Evolutionary conservation across 1,139 yeast species (phyloP), one percentile per base, ranked within the genome.

Genomic region (Saccharomycopsis hybrid): DNA sequence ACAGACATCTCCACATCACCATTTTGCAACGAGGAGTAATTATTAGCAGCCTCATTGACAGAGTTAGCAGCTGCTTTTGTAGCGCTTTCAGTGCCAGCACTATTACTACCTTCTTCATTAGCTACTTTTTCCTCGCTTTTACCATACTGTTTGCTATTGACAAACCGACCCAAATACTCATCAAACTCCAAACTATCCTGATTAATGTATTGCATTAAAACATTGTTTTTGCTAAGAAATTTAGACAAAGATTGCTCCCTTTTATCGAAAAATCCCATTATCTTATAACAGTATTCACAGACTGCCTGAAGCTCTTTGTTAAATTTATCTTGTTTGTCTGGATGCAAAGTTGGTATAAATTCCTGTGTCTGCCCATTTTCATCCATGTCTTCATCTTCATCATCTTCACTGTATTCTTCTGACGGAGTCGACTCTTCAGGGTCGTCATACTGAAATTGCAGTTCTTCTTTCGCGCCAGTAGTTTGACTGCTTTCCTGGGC

Each of bases 231-330:
- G 8, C 37, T 38, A 4, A 47, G 35, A 41, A 27, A 27, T 13
- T 47, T 39, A 2, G 13, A n/a, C 8, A 50, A 36, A 28, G 30
- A 35, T 28, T 48, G 44, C 24, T 50, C 51, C 8, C 53, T 18
- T 7, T 29, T 24, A 28, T 44, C 45, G 40, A 50, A 48, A 32
- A 43, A 50, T 8, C 18, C 48, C 30, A 40, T 33, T 7, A 50
- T 18, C 28, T 43, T 38, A 18, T 35, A 33, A 25, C 44, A 38
- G 30, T 50, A 48, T 25, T 18, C 27, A 27, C 41, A 33, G 11
- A 41, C 13, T 18, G 28, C 13, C 4, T 35, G 46, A 30, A 41
- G 27, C 8, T 49, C 41, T 9, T n/a, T 5, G 29, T 40, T 29
- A 5, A 11, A 25, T 28, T 42, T 28, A 11, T 18, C 13, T 8